phyloP scores from a whole-genome alignment of 2,329 filamentous ascomycete species.

The Monilinia laxa region DNA sequence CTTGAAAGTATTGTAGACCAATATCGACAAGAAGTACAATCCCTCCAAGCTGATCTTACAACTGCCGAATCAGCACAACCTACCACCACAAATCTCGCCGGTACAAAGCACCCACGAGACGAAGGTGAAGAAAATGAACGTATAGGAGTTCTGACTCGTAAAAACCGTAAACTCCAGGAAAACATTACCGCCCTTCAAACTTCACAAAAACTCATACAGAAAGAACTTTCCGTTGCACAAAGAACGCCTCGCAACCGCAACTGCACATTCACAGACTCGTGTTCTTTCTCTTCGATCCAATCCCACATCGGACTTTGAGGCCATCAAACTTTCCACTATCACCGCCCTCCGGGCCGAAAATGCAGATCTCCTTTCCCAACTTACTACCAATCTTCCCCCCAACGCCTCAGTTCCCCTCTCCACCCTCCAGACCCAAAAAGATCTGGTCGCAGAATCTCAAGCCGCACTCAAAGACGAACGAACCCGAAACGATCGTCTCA shows the following conservation, averaged over 20 bases:
- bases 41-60: conserved; percentile 71
- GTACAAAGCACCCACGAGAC: conserved; percentile 64
- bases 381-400: conserved; percentile 49
- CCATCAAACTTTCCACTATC: conserved; percentile 79
- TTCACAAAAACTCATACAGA: conserved; percentile 67
- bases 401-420: conserved; percentile 64
- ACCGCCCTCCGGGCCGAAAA: conserved; percentile 80
- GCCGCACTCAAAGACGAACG: conserved; percentile 69
- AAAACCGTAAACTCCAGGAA: conserved; percentile 82
- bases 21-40: conserved; percentile 79
- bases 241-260: conserved; percentile 68
- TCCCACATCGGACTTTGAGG: conserved; percentile 81
- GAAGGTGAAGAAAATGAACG: conserved; percentile 63
- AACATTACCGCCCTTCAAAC: conserved; percentile 69
- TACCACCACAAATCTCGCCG: conserved; percentile 44
- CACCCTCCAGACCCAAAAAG: conserved; percentile 71
- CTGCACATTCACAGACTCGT: conserved; percentile 71
- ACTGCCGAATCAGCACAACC: conserved; percentile 53
- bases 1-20: conserved; percentile 84
- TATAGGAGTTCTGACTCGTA: conserved; percentile 79
- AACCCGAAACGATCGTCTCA: conserved; percentile 81
- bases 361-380: conserved; percentile 71
- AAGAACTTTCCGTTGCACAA: conserved; percentile 71
- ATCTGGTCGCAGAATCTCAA: conserved; percentile 71
- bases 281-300: conserved; percentile 88